Conservation (phyloP, 176 grass and related monocot species). For the Elymus sibiricus region DNA sequence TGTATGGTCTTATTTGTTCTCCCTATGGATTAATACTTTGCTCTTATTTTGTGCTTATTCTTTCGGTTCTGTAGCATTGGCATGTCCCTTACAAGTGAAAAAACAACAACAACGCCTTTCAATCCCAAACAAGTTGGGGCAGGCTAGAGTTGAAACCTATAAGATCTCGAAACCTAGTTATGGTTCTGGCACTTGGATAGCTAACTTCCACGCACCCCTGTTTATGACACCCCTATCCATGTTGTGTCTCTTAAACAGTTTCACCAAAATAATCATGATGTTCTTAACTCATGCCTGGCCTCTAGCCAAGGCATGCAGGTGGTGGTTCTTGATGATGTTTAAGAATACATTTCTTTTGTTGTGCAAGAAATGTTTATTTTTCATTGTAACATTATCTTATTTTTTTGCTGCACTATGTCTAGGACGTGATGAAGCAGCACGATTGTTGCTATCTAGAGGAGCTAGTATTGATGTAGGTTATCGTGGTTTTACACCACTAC, state of each 20-base stretch:
- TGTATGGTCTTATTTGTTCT: no score
- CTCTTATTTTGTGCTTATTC: background rate
- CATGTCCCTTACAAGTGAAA: no score
- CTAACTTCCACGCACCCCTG: no score
- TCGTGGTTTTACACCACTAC: background rate
- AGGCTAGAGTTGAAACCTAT: no score
- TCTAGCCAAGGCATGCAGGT: background rate
- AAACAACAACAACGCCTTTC: no score
- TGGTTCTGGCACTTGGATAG: no score
- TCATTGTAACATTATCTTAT: background rate
- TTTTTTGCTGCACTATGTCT: background rate
- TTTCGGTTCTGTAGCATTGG: background rate
- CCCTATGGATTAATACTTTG: no score
- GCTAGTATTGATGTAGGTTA: background rate
- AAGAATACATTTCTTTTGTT: background rate
- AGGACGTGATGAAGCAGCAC: background rate
- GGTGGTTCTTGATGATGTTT: background rate
- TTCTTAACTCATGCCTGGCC: background rate
- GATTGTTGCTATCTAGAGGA: background rate
- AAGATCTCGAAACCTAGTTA: no score
- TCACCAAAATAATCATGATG: background rate
- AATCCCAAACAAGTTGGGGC: no score
- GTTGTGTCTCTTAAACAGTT: background rate
- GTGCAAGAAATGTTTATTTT: background rate
- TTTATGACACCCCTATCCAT: no score